A percentile compares a stretch with the other conserved stretches of the same genome.
phyloP scores from a whole-genome alignment of 2,329 filamentous ascomycete genomes.

The Proliferodiscus dingleyae region DNA sequence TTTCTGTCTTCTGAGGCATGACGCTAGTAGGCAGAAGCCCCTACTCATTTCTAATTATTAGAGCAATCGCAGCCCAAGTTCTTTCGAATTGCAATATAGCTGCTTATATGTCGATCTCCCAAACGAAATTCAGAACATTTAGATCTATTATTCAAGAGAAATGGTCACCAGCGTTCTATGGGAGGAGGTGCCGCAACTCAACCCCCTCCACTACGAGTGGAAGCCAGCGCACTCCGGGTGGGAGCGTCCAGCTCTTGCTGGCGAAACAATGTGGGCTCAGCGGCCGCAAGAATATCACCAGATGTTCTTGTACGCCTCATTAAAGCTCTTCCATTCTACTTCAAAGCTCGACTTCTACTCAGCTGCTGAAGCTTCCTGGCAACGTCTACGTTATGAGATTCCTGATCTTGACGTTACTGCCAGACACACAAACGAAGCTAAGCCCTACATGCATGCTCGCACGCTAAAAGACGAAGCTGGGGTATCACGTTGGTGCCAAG shows the following conservation, averaged over 20 bases:
- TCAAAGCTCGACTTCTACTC: background rate
- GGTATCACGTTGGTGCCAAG: constrained; percentile 5
- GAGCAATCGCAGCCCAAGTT: no score
- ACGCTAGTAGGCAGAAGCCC: no score
- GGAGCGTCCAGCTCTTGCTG: constrained; percentile 13
- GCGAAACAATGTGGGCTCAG: constrained; percentile 17
- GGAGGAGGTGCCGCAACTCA: no score
- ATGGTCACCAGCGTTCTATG: no score
- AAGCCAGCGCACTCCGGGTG: no score
- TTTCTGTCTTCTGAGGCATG: no score
- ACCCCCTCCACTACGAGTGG: no score
- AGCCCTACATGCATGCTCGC: constrained; percentile 10
- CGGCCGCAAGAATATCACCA: constrained; percentile 13
- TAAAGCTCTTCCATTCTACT: constrained; percentile 4
- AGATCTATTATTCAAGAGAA: no score
- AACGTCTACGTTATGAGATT: constrained; percentile 10
- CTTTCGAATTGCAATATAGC: no score
- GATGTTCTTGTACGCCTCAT: constrained; percentile 11
- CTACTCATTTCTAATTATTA: no score
- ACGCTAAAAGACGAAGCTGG: constrained; percentile 2
- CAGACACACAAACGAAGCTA: constrained; percentile 5
- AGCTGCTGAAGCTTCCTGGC: constrained; percentile 12
- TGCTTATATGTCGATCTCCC: no score
- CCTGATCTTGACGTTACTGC: constrained; percentile 13
- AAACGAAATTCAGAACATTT: no score